A percentile compares a stretch with the other conserved stretches of the same genome.
These are phyloP conservation scores for Mycogone perniciosa DNA, from an alignment of 2,329 filamentous ascomycete genomes.

Conservation along the genomic window DNA sequence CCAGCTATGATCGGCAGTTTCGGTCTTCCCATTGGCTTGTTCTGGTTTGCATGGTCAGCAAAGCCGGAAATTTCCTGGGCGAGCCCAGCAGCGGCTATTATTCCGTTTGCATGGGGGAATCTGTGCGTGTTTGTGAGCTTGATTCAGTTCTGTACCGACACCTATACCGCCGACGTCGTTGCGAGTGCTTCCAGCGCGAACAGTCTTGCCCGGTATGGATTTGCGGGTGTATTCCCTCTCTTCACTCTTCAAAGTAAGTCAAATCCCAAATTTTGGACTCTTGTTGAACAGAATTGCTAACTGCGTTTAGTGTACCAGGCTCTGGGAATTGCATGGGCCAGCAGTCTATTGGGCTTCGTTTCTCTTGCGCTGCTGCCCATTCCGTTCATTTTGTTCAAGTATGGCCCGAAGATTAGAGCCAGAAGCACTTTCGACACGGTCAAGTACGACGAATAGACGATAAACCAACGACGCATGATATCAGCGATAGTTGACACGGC, in stretches of 20 bases:
- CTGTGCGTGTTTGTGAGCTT: slow-evolving; percentile 51
- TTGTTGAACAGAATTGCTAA: slow-evolving; percentile 8
- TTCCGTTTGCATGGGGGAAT: slow-evolving; percentile 55
- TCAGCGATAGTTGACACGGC: neutral
- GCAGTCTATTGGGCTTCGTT: slow-evolving; percentile 42
- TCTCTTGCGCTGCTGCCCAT: slow-evolving; percentile 42
- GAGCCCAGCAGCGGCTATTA: slow-evolving; percentile 43
- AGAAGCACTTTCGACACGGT: slow-evolving; percentile 35
- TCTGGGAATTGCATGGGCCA: slow-evolving; percentile 41
- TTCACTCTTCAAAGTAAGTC: slow-evolving; percentile 52
- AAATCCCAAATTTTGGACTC: fast-evolving
- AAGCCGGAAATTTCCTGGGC: slow-evolving; percentile 41
- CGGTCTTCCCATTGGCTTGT: slow-evolving; percentile 46
- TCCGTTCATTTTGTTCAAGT: slow-evolving; percentile 48
- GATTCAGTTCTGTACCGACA: slow-evolving; percentile 48
- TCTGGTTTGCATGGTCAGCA: slow-evolving; percentile 57
- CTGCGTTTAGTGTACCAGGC: slow-evolving; percentile 32
- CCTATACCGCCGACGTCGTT: slow-evolving; percentile 47
- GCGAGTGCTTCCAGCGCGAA: slow-evolving; percentile 57
- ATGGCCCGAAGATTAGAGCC: slow-evolving; percentile 35
- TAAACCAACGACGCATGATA: neutral
- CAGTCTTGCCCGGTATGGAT: slow-evolving; percentile 47
- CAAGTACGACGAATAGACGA: slow-evolving; percentile 12
- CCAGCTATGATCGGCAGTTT: slow-evolving; percentile 52
- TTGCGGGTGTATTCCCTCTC: slow-evolving; percentile 53